These are phyloP conservation scores for Rubus idaeus DNA, from an alignment of 306 rosid species.

Conservation along the genomic window DNA sequence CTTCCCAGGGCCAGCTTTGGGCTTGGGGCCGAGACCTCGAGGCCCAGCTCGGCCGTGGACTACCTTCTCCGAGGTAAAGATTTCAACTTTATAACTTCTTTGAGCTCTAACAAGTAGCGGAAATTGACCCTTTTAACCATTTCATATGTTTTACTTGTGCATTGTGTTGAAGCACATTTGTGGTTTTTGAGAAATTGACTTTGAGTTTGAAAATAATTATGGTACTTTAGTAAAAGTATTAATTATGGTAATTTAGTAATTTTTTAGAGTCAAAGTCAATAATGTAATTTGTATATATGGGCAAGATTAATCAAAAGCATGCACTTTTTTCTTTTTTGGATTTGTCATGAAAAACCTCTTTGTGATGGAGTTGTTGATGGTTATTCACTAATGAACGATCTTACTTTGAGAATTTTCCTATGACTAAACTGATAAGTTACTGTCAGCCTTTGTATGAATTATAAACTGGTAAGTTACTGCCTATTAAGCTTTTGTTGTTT, in stretches of 20 bases:
- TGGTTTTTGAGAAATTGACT: background rate
- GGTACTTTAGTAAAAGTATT: no score
- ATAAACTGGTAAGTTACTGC: slow-evolving; percentile 20
- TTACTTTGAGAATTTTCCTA: background rate
- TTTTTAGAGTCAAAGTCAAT: no score
- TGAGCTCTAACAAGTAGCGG: background rate
- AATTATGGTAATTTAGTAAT: no score
- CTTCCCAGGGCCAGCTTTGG: slow-evolving; percentile 67
- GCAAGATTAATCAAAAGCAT: background rate
- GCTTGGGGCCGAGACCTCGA: slow-evolving; percentile 90
- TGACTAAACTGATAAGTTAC: background rate
- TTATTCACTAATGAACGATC: no score
- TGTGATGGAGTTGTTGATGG: background rate
- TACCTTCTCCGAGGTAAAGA: slow-evolving; percentile 49
- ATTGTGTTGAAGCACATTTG: background rate
- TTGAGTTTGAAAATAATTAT: no score
- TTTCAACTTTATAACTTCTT: background rate
- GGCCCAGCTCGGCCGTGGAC: slow-evolving; percentile 81
- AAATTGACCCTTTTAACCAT: background rate
- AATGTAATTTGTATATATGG: background rate
- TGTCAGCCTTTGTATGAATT: background rate
- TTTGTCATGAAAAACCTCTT: background rate
- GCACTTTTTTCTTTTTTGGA: background rate
- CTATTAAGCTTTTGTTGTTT: slow-evolving; percentile 6
- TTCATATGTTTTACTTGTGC: background rate